Percentiles rank a stretch among this genome's conserved stretches.
These are phyloP conservation scores for Breynia disticha DNA, from an alignment of 441 rosid species.

Conservation along the genomic window DNA sequence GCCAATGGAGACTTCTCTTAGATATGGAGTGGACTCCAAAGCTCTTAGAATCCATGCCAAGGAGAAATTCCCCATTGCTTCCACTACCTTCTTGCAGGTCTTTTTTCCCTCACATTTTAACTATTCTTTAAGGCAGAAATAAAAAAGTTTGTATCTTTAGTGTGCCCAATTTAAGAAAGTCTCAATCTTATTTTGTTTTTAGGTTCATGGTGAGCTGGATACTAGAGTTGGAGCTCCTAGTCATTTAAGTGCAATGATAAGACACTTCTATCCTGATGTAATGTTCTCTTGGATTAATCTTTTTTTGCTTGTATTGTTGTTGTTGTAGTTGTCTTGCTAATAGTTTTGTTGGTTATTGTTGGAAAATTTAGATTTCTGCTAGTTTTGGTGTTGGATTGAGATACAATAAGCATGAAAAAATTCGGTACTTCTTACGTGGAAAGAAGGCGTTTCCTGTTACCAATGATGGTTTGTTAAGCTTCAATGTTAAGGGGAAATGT, in stretches of 20 bases:
- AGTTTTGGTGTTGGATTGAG: conserved; percentile 67
- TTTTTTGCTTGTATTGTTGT: background rate
- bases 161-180: background rate
- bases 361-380: conserved; percentile 33
- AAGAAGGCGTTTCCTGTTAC: conserved; percentile 64
- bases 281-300: conserved; percentile 7
- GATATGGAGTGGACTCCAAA: conserved; percentile 54
- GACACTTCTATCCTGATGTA: conserved; percentile 59
- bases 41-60: conserved; percentile 79
- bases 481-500: conserved; percentile 69
- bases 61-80: conserved; percentile 56
- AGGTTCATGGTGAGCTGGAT: conserved; percentile 94
- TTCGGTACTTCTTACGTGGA: conserved; percentile 48
- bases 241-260: conserved; percentile 49
- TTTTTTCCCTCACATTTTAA: background rate
- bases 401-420: conserved; percentile 54
- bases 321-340: background rate
- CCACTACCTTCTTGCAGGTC: conserved; percentile 67
- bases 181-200: background rate
- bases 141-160: background rate
- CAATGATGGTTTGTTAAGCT: conserved; percentile 39
- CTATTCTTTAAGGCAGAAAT: background rate
- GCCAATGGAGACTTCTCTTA: conserved; percentile 77
- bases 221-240: conserved; percentile 54
- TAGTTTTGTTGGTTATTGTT: background rate